Evolutionary conservation across 1,139 yeast species (phyloP), one percentile per base, ranked within the genome.

Genomic region (Yarrowia galli): DNA sequence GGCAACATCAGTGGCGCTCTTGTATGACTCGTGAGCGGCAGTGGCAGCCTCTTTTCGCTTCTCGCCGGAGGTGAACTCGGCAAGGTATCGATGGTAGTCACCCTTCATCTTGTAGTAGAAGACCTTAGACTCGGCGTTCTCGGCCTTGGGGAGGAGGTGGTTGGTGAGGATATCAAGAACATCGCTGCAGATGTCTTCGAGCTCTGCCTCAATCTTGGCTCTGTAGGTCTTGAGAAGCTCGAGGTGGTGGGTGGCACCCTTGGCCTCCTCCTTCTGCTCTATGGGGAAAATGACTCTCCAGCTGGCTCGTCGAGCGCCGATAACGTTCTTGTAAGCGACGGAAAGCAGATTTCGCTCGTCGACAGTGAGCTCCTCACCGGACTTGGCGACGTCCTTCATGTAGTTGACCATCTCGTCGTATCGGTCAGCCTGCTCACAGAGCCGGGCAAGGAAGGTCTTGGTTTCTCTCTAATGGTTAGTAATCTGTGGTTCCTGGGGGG

Each of bases 71-170:
- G 98, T 97, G 78, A 95, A 93, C 83, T 95, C 99, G 72, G 99
- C 99, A 82, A 95, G 87, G 82, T 95, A 95, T 85, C 99, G 97
- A 85, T 93, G 97, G 86, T 95, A 95, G 81, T 95, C 99, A 84
- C 99, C 99, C 87, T 95, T 93, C 98, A 95, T 93, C 88, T 95
- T 95, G 84, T 92, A 93, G 87, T 95, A 95, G 82, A 95, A 95
- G 70, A 95, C 99, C 86, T 93, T 93, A 69, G 98, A 92, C 84
- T 95, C 99, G 77, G 98, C 98, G 72, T 97, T 88, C 81, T 91
- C 96, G 73, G 99, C 98, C 74, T 95, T 87, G 75, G 97, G 93
- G 77, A 95, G 91, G 81, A 95, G 87, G 82, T 91, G 95, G 77
- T 91, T 87, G 73, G 91, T 89, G 80, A 95, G 87, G 71, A 95